Percentiles rank a stretch among this genome's conserved stretches.
Evolutionary conservation across 2,329 filamentous ascomycete species (phyloP).

Genomic region (Aspergillus nomiae): DNA sequence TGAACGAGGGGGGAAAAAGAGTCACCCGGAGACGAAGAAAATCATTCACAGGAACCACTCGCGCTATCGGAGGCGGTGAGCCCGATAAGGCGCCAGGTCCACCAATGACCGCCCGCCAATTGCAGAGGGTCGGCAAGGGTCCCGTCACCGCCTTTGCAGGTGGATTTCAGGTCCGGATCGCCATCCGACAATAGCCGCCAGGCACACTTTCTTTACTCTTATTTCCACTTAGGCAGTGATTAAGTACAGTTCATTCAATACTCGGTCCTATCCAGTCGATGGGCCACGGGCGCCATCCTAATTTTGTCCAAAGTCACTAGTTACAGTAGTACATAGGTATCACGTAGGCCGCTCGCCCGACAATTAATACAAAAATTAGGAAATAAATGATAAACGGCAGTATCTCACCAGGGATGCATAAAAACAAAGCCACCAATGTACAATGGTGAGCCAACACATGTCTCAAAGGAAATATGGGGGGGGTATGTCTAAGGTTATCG

Average conservation of each 20-base stretch:
- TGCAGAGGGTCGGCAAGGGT: background rate
- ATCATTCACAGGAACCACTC: constrained; percentile 17
- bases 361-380: constrained; percentile 19
- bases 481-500: constrained; percentile 16
- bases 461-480: constrained; percentile 12
- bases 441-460: constrained; percentile 11
- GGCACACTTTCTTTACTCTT: background rate
- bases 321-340: constrained; percentile 12
- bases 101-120: constrained; percentile 22
- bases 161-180: background rate
- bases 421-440: constrained; percentile 7
- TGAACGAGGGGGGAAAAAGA: constrained; percentile 1
- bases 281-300: background rate
- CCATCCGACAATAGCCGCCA: background rate
- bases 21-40: constrained; percentile 13
- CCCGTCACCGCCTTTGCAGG: constrained; percentile 14
- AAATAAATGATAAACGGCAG: constrained; percentile 1
- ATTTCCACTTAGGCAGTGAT: background rate
- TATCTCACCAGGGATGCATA: constrained; percentile 15
- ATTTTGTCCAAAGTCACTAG: constrained; percentile 4
- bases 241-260: background rate
- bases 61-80: constrained; percentile 39
- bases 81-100: constrained; percentile 27
- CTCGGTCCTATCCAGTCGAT: background rate
- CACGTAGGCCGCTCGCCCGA: constrained; percentile 10